Evolutionary conservation across 2,329 filamentous ascomycete species (phyloP).

Genomic region (Botryotinia convoluta): DNA sequence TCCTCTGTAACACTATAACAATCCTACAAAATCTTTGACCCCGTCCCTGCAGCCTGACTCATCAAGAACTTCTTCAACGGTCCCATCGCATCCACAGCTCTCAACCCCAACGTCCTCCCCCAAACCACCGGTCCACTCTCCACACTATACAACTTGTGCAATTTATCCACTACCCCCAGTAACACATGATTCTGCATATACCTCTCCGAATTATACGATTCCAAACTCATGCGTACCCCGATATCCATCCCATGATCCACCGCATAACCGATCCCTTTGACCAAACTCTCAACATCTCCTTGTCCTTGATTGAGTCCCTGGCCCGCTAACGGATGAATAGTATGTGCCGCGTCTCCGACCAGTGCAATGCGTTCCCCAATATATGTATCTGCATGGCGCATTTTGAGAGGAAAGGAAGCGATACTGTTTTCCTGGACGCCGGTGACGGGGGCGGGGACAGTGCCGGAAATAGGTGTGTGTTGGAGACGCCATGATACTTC

Average conservation of each 20-base stretch:
- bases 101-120: conserved; percentile 72
- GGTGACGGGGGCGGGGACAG: conserved; percentile 63
- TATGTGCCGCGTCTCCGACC: conserved; percentile 92
- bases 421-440: conserved; percentile 75
- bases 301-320: conserved; percentile 94
- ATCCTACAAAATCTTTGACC: conserved; percentile 45
- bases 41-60: conserved; percentile 62
- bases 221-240: conserved; percentile 73
- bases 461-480: conserved; percentile 53
- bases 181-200: conserved; percentile 80
- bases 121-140: conserved; percentile 76
- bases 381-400: conserved; percentile 94
- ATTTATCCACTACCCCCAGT: conserved; percentile 79
- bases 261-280: conserved; percentile 70
- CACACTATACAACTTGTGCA: conserved; percentile 89
- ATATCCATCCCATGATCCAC: conserved; percentile 84
- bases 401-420: conserved; percentile 85
- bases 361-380: conserved; percentile 86
- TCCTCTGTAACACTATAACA: background rate
- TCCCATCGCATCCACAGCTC: conserved; percentile 69
- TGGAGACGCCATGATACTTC: conserved; percentile 81
- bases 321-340: conserved; percentile 88
- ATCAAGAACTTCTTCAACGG: conserved; percentile 84
- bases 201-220: conserved; percentile 75
- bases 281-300: conserved; percentile 79